These are phyloP conservation scores for Coniochaeta hoffmannii DNA, from an alignment of 2,329 filamentous ascomycete genomes.

Conservation along the genomic window DNA sequence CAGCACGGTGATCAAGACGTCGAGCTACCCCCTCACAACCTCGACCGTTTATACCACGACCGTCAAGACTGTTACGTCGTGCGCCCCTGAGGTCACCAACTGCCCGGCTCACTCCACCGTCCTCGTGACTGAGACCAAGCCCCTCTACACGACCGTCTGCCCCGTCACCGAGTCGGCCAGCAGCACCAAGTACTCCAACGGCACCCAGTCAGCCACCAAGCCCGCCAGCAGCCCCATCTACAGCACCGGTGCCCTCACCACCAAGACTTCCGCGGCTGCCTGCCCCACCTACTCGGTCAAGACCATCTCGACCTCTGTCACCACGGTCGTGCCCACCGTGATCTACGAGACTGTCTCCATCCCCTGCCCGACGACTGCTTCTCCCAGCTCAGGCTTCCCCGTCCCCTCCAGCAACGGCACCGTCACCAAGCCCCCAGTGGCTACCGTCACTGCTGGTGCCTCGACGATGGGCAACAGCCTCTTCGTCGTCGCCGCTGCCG, in stretches of 20 bases:
- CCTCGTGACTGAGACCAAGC: constrained; percentile 28
- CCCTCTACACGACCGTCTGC: constrained; percentile 19
- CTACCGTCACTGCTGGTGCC: constrained; percentile 42
- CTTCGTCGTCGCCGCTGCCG: constrained; percentile 46
- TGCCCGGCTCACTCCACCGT: constrained; percentile 43
- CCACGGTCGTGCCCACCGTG: constrained; percentile 47
- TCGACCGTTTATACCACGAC: constrained; percentile 50
- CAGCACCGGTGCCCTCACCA: constrained; percentile 4
- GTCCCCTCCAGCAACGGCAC: constrained; percentile 20
- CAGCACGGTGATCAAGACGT: constrained; percentile 19
- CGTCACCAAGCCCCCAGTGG: constrained; percentile 23
- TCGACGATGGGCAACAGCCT: constrained; percentile 45
- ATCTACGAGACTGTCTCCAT: constrained; percentile 41
- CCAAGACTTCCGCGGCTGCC: constrained; percentile 16
- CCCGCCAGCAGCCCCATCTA: constrained; percentile 12
- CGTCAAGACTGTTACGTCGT: constrained; percentile 54
- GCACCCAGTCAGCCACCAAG: constrained; percentile 16
- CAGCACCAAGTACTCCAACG: constrained; percentile 12
- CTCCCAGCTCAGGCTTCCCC: constrained; percentile 16
- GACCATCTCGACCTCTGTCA: constrained; percentile 48
- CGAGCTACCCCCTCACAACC: constrained; percentile 27
- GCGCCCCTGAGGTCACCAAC: constrained; percentile 52
- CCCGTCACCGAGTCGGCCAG: constrained; percentile 10
- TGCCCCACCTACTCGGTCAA: constrained; percentile 34
- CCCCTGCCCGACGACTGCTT: constrained; percentile 30